Evolutionary conservation across 2,329 filamentous ascomycete genomes (phyloP).

Genomic region (Ophiostoma pallidulum): DNA sequence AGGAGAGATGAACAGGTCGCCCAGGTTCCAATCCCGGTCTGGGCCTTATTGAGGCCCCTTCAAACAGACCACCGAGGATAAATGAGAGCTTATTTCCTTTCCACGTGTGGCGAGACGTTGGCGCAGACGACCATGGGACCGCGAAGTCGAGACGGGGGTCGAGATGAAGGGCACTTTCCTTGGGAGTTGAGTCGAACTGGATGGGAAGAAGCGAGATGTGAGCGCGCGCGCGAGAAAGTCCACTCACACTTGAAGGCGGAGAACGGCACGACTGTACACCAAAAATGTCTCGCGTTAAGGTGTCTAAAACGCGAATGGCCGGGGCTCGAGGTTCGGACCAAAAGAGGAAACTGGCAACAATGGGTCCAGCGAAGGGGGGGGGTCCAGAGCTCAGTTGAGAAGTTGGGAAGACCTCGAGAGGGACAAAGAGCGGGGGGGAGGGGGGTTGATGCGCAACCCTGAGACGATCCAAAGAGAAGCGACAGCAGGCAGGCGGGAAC

Average conservation of each 20-base stretch:
- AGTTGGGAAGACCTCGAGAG: too few species aligned
- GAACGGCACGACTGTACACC: neutral
- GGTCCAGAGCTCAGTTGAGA: too few species aligned
- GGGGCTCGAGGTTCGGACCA: slow-evolving; percentile 1
- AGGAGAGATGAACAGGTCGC: slow-evolving; percentile 18
- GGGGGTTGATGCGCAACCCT: too few species aligned
- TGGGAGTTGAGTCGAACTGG: neutral
- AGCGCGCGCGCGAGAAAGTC: too few species aligned
- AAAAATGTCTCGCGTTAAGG: neutral
- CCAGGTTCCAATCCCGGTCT: neutral
- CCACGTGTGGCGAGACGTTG: slow-evolving; percentile 3
- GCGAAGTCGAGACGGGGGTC: neutral
- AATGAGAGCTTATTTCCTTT: neutral
- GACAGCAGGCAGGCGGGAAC: too few species aligned
- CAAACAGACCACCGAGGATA: neutral
- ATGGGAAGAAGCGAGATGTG: too few species aligned
- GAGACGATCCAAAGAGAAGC: too few species aligned
- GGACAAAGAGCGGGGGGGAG: too few species aligned
- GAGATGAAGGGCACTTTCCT: neutral
- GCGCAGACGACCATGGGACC: slow-evolving; percentile 1
- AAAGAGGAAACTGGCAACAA: neutral
- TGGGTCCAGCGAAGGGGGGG: neutral
- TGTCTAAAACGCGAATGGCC: neutral
- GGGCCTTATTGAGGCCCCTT: neutral
- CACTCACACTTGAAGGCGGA: slow-evolving; percentile 5